Evolutionary conservation across 768 basidiomycete species (phyloP).

Genomic region (Boletus vermiculosoides): DNA sequence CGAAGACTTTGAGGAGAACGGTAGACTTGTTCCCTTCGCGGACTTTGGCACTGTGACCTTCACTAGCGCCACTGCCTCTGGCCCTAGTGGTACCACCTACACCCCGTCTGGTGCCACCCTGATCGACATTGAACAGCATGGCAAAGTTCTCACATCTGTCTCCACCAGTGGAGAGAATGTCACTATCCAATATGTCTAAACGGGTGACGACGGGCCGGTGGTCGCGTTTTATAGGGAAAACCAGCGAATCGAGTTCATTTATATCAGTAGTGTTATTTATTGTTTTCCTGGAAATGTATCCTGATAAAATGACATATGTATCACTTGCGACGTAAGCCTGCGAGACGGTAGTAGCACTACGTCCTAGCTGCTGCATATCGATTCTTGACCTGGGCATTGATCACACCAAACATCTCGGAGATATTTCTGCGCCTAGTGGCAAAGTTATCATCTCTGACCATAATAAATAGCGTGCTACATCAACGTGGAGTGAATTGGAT

Average conservation of each 20-base stretch:
- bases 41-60: slow-evolving; percentile 25
- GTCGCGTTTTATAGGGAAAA: not conserved
- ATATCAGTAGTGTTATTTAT: not conserved
- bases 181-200: slow-evolving; percentile 11
- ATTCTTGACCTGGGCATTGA: not conserved
- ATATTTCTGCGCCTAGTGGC: not conserved
- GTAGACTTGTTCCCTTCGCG: slow-evolving; percentile 5
- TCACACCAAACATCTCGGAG: not conserved
- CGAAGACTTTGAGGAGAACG: slow-evolving; percentile 15
- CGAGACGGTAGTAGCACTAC: not conserved
- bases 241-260: not conserved
- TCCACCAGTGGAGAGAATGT: not conserved
- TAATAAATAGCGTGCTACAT: not conserved
- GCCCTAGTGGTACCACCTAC: slow-evolving; percentile 1
- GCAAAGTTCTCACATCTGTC: slow-evolving; percentile 11
- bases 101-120: slow-evolving; percentile 10
- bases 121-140: slow-evolving; percentile 13
- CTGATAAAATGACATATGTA: not conserved
- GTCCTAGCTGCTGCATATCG: too few relatives aligned
- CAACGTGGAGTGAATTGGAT: not conserved
- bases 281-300: not conserved
- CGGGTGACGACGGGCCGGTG: not conserved
- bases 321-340: not conserved
- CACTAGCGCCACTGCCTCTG: slow-evolving; percentile 9
- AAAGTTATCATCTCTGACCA: not conserved